Base-by-base conservation (phyloP, 169 alveolate genomes). In the Plasmodium falciparum region DNA sequence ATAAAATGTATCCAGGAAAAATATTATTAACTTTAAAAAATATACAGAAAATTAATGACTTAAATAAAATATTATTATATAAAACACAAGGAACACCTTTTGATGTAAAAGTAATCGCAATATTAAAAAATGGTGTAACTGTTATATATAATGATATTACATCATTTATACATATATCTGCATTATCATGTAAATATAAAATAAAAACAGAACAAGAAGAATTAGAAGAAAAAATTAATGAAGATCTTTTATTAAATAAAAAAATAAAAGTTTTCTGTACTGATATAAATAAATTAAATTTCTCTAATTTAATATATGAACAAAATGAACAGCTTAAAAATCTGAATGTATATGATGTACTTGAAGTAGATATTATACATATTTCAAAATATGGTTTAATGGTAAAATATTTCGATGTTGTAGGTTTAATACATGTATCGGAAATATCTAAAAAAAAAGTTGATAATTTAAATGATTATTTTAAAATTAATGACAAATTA, bases 31-130 rank as follows among this genome's bases (percentile, higher is more conserved):
- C 92, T 24, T 24, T 86, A 65, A 86, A 86, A 86, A 86, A 86
- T 86, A 86, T 86, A 13, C 92, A 86, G 61, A 86, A 86, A 73
- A 74, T 86, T 61, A 86, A 86, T 72, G 92, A 86, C 58, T 71
- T 86, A 26, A 86, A 86, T 72, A 86, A 58, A 17, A 86, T 86
- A 47, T 61, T 86, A 58, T 67, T 61, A 24, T 72, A 54, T 67
- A 70, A 86, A 54, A 86, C 76, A 20, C 69, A 86, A 50, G 88
- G 73, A 9, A 43, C 49, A 3, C 92, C 92, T 20, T 86, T 86
- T 73, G 86, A 70, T n/a, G 92, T 86, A 3, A n/a, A 54, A 15
- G 91, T 83, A 50, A 15, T 67, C 2, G 29, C 85, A 3, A 20
- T 83, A 54, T 54, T 83, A 69, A 83, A 83, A 83, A 83, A 83